phyloP scores from a whole-genome alignment of 768 basidiomycete genomes.

The Sutorius australiensis region DNA sequence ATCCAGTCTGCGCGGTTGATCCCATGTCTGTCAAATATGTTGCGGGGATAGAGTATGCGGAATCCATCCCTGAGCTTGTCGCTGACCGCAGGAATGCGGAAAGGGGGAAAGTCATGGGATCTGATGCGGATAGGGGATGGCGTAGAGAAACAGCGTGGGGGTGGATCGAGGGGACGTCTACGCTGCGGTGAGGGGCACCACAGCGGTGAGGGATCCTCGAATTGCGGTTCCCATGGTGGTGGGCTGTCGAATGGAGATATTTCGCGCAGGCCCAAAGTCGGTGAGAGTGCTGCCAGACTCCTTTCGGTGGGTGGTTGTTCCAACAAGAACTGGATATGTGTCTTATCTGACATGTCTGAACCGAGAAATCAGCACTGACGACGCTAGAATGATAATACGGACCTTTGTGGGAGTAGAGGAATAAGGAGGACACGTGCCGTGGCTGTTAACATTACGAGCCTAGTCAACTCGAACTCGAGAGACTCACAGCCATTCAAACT shows the following conservation, averaged over 20 bases:
- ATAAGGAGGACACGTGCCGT: constrained; percentile 13
- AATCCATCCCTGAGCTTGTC: constrained; percentile 25
- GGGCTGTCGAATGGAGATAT: constrained; percentile 7
- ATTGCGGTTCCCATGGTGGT: constrained; percentile 29
- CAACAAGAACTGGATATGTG: neutral
- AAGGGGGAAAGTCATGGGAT: constrained; percentile 27
- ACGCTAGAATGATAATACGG: neutral
- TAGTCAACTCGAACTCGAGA: neutral
- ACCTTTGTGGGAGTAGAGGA: neutral
- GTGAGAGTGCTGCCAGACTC: neutral
- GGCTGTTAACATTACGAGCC: neutral
- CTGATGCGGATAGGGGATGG: constrained; percentile 26
- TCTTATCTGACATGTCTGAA: constrained; percentile 7
- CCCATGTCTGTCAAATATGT: constrained; percentile 27
- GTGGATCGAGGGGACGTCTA: constrained; percentile 30
- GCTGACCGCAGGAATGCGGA: constrained; percentile 22
- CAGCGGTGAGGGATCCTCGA: constrained; percentile 19
- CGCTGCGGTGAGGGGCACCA: neutral
- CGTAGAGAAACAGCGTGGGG: constrained; percentile 28
- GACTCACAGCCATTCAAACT: no score
- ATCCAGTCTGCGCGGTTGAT: constrained; percentile 27
- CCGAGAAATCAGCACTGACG: neutral
- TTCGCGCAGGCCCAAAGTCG: neutral
- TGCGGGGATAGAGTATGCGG: constrained; percentile 23
- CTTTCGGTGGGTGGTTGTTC: neutral